These are phyloP conservation scores for Fusarium continuum DNA, from an alignment of 2,329 filamentous ascomycete genomes.

Conservation along the genomic window DNA sequence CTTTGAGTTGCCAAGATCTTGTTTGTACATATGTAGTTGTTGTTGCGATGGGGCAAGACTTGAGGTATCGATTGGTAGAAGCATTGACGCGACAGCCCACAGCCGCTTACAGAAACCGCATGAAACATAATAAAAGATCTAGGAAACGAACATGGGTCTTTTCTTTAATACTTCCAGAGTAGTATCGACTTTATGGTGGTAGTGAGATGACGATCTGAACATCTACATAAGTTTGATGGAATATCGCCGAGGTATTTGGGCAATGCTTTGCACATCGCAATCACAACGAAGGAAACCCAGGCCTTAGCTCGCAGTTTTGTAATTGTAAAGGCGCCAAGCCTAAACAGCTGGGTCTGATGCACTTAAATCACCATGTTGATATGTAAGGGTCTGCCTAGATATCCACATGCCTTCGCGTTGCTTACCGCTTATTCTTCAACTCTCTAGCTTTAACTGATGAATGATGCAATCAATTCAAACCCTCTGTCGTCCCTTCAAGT, in stretches of 20 bases:
- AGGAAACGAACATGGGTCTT: neutral
- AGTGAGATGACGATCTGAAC: constrained; percentile 24
- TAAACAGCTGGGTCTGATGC: neutral
- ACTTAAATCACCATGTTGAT: neutral
- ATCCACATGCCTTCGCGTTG: neutral
- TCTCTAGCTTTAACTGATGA: neutral
- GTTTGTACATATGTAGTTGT: neutral
- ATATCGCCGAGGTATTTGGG: constrained; percentile 1
- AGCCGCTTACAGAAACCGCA: constrained; percentile 11
- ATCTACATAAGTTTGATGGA: neutral
- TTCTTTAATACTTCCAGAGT: neutral
- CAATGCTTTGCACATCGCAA: constrained; percentile 24
- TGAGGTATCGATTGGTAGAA: neutral
- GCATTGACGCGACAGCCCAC: constrained; percentile 3
- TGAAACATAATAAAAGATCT: neutral
- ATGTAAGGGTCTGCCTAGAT: neutral
- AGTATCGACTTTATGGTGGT: neutral
- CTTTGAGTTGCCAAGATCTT: neutral
- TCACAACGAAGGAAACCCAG: constrained; percentile 4
- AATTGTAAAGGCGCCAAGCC: neutral
- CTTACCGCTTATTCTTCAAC: neutral
- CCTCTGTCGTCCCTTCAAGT: neutral
- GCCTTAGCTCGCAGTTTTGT: constrained; percentile 4
- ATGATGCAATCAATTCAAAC: constrained; percentile 22
- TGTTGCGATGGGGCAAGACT: neutral